Conservation (phyloP, 805 yeast species). For the Candida glaebosa region DNA sequence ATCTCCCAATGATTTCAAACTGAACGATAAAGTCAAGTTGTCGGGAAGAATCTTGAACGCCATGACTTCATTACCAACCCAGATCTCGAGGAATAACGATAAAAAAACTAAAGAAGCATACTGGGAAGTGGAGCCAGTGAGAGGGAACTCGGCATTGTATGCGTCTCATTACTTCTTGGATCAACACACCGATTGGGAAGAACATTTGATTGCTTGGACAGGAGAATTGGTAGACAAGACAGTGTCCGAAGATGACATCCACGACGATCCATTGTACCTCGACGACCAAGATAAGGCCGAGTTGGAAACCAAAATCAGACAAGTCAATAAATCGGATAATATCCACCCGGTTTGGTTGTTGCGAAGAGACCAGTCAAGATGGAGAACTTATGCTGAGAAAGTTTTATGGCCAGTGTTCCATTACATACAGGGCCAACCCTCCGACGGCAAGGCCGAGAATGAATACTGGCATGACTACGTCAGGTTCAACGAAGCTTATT, state of each 20-base stretch:
- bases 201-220: conserved; percentile 90
- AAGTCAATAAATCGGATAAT: conserved; percentile 44
- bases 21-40: conserved; percentile 30
- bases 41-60: conserved; percentile 68
- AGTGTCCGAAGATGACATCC: conserved; percentile 29
- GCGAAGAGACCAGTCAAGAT: conserved; percentile 71
- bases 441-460: conserved; percentile 65
- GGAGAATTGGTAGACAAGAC: conserved; percentile 65
- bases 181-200: conserved; percentile 76
- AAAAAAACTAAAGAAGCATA: conserved; percentile 25
- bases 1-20: conserved; percentile 27
- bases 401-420: conserved; percentile 94
- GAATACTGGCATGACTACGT: conserved; percentile 86
- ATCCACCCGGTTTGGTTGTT: conserved; percentile 89
- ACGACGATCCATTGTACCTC: conserved; percentile 59
- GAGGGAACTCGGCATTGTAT: conserved; percentile 84
- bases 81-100: conserved; percentile 43
- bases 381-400: conserved; percentile 89
- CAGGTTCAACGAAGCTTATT: conserved; percentile 85
- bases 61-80: conserved; percentile 65
- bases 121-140: conserved; percentile 60
- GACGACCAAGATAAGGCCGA: conserved; percentile 51
- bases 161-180: conserved; percentile 66
- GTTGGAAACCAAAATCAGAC: conserved; percentile 46
- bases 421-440: conserved; percentile 76